A percentile compares a stretch with the other conserved stretches of the same genome.
Conservation (phyloP, 306 rosid genomes). For the Pueraria montana region DNA sequence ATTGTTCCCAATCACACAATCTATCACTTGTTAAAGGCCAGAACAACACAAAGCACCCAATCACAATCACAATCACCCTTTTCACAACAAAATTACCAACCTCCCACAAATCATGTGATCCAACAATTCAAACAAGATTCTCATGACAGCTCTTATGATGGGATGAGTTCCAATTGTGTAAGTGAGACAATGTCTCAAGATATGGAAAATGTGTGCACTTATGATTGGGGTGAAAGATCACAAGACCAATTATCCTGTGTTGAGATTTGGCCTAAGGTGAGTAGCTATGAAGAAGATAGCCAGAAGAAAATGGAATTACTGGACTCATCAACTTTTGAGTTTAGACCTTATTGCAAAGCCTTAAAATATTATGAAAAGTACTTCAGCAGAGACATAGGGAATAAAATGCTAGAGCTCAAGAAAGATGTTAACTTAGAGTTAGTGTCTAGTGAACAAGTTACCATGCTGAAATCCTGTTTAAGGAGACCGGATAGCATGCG, state of each 20-base stretch:
- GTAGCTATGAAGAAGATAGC: not conserved
- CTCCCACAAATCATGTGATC: not conserved
- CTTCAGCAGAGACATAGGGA: not conserved
- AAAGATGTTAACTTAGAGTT: not conserved
- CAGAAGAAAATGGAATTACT: not conserved
- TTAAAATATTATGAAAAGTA: slow-evolving; percentile 23
- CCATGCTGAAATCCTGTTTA: slow-evolving; percentile 59
- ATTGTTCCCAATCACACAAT: slow-evolving; percentile 71
- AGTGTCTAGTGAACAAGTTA: slow-evolving; percentile 32
- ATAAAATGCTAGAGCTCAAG: not conserved
- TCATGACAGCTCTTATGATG: not conserved
- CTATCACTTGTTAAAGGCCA: slow-evolving; percentile 62
- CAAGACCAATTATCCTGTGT: slow-evolving; percentile 17
- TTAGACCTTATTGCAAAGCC: not conserved
- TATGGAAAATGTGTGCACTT: not conserved
- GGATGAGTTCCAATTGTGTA: not conserved
- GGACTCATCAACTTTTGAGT: slow-evolving; percentile 10
- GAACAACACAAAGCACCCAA: not conserved
- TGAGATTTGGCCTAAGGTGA: not conserved
- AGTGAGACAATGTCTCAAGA: not conserved
- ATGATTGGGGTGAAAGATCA: not conserved
- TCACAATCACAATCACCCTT: slow-evolving; percentile 1
- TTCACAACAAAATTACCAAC: slow-evolving; percentile 7
- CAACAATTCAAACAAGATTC: not conserved
- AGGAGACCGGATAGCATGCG: slow-evolving; percentile 58